Base-by-base conservation (phyloP, 2,329 filamentous ascomycete species). In the Lecanicillium sp. region DNA sequence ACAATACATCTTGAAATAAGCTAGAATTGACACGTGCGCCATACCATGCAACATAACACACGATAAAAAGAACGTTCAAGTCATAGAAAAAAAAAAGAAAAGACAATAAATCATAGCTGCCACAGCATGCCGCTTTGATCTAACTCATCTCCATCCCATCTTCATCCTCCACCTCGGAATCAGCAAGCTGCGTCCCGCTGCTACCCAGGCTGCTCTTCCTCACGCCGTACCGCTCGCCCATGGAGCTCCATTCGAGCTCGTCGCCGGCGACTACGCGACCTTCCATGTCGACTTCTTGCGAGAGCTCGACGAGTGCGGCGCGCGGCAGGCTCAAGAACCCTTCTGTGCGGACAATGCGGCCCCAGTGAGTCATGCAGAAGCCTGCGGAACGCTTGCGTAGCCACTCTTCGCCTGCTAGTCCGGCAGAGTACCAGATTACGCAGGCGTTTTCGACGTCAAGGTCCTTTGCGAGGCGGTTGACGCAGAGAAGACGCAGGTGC, bases 361-460 rank as follows among this genome's bases (percentile, higher is more conserved):
- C 92, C 88, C 92, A 98, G 59, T 96, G 86, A 29, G 83, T 83
- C 60, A 98, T 77, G 56, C 88, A 95, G 61, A 94, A 96, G 33
- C 71, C 72, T 0, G 89, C 89, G 0, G 92, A 87, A 38, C 90
- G 81, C 51, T 85, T 85, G 57, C 88, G 85, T 29, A 98, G 73
- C 88, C 89, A 95, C 38, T 94, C 86, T 61, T 98, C 92, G 50
- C 82, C 85, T 13, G 92, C 90, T 12, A 90, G 78, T 7, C 83
- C 84, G 2, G 92, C 88, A 47, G 88, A 87, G 59, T 96, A 89
- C 88, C 94, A 98, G 41, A 95, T 89, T 49, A 94, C 83, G 47
- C 92, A 95, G 3, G 90, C 90, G 54, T 95, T 88, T 43, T 94
- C 86, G 29, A 96, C 83, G 55, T 96, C 90, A 3, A 98, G 75